Base-by-base conservation (phyloP, 805 yeast genomes). In the Tetrapisispora iriomotensis region DNA sequence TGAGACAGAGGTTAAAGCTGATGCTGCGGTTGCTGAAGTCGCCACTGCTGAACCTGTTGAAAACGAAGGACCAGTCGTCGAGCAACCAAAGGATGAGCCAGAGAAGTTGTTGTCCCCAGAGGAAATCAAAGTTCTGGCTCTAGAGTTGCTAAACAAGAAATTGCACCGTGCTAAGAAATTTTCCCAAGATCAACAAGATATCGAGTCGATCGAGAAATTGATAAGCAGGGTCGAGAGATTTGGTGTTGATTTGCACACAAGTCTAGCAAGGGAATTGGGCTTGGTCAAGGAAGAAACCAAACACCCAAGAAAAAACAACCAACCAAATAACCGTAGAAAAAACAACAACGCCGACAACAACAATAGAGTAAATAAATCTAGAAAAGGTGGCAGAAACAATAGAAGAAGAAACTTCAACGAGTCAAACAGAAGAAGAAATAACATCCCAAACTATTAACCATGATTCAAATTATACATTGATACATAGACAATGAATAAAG, bases 131-230 rank as follows among this genome's bases (percentile, higher is more conserved):
- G 71, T 71, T 29, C 67, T 73, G 43, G 88, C 88, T 0, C 62
- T 84, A 39, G 83, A 75, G 18, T 71, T 79, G 37, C 66, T 88
- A 49, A 72, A 68, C 42, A 76, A 75, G 51, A 82, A 81, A 55
- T 70, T 86, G 40, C 67, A 66, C 36, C 73, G 96, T 52, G 82
- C 87, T 14, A 74, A 75, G 54, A 83, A 84, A 58, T 88, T 87
- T 51, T 92, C 90, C 18, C 72, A 70, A 45, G 86, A 79, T 38
- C 67, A 67, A 28, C 69, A 66, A 17, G 74, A 82, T 35, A 75
- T 75, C 53, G 76, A 74, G 45, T 79, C 75, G 44, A 65, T 86
- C 50, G 69, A 68, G 27, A 75, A 95, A 56, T 53, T 50, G 38
- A 46, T 58, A 21, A 46, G 36, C 5, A 50, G 64, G 32, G 75